These are phyloP conservation scores for Saturnispora dispora DNA, from an alignment of 805 yeast species.

Conservation along the genomic window DNA sequence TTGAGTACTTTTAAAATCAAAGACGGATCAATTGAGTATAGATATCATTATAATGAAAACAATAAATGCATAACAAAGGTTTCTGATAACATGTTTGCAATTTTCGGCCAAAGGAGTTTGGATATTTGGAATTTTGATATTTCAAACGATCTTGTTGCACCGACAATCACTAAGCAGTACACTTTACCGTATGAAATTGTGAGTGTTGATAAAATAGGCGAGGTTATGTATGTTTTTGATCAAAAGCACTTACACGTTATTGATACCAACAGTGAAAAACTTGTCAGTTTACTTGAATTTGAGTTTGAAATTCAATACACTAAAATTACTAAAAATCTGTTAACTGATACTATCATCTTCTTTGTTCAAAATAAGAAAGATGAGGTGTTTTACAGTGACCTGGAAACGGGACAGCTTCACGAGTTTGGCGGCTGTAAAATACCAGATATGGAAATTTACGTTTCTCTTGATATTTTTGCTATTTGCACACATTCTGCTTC, in stretches of 20 bases:
- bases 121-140: slow-evolving; percentile 3
- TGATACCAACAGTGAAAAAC: not conserved
- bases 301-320: not conserved
- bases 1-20: slow-evolving; percentile 21
- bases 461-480: slow-evolving; percentile 1
- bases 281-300: not conserved
- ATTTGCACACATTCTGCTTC: slow-evolving; percentile 8
- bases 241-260: slow-evolving; percentile 7
- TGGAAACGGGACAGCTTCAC: not conserved
- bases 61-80: not conserved
- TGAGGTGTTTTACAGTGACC: not conserved
- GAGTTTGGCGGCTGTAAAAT: slow-evolving; percentile 6
- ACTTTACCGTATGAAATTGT: slow-evolving; percentile 10
- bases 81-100: not conserved
- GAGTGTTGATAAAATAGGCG: slow-evolving; percentile 9
- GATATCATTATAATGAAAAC: slow-evolving; percentile 18
- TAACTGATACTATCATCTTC: not conserved
- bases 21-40: slow-evolving; percentile 23
- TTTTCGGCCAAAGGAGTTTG: not conserved
- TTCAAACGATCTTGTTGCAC: not conserved
- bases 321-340: not conserved
- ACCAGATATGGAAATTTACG: not conserved
- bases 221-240: slow-evolving; percentile 9
- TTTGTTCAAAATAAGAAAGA: not conserved
- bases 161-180: not conserved